Conservation (phyloP, 345 rosid species). For the Eucalyptus marginata region DNA sequence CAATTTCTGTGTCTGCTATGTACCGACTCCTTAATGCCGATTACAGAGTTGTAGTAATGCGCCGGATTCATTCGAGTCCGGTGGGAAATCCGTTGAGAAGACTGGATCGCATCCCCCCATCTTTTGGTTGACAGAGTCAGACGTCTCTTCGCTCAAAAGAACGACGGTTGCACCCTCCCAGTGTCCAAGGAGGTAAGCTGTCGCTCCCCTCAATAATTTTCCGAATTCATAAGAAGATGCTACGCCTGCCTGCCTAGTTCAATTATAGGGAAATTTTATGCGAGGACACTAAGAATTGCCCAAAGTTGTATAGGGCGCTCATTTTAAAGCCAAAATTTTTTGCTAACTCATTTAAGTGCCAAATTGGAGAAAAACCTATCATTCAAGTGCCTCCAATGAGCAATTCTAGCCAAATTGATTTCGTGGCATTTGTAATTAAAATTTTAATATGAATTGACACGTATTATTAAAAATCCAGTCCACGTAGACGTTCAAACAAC, state of each 20-base stretch:
- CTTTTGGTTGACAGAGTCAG: background rate
- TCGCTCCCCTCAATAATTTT: no score
- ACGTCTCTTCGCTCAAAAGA: background rate
- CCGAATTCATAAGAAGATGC: no score
- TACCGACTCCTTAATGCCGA: no score
- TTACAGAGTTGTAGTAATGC: no score
- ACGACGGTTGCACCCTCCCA: no score
- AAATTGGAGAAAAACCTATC: no score
- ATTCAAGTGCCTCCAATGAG: fast-evolving
- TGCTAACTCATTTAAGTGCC: fast-evolving
- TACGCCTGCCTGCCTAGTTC: background rate
- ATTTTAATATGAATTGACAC: no score
- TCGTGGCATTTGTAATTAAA: no score
- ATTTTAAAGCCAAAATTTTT: fast-evolving
- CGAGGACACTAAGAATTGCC: fast-evolving
- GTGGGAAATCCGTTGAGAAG: background rate
- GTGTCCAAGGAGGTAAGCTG: no score
- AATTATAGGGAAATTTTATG: background rate
- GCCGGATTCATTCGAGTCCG: background rate
- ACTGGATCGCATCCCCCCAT: background rate
- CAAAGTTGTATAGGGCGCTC: fast-evolving
- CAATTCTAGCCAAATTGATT: no score
- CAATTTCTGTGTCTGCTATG: no score
- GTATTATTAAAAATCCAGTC: no score
- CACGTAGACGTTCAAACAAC: fast-evolving